Base-by-base conservation (phyloP, 805 yeast species). In the Saccharomycopsis schoenii region DNA sequence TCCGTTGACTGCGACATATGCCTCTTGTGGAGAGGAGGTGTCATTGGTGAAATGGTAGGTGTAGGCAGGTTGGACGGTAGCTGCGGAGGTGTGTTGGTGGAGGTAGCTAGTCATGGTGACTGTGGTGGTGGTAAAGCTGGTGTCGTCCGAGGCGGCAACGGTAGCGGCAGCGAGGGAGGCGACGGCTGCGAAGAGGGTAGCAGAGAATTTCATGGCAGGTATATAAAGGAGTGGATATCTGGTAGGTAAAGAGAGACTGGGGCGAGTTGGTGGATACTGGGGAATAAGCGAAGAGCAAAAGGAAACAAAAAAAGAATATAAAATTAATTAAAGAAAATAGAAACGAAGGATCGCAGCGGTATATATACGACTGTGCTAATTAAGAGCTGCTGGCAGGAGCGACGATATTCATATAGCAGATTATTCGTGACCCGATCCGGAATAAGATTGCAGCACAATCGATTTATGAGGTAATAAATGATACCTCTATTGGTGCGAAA, bases 241-340 rank as follows among this genome's bases (percentile, higher is more conserved):
- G 19, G 54, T 12, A 10, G 15, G 15, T 17, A 56, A 56, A 41
- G 58, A 56, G 24, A 39, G 58, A 56, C 58, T 55, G 39, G 54
- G 43, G 58, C 21, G 52, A 47, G 58, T 41, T 41, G 41, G 54
- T 17, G 57, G 37, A 10, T 34, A 17, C 1, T 14, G 29, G 51
- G 42, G 8, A 55, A 17, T 4, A 12, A 15, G 47, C 8, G 41
- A n/a, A 55, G 10, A 21, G 37, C 14, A 1, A 37, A 17, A 39
- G 10, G 15, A 56, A 56, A 56, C 1, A 17, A 12, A 19, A 36
- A 29, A 14, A 8, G 14, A 15, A 34, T 39, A 37, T 2, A 9
- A 3, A 11, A 11, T 5, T 2, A 19, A 21, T 19, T 4, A 21
- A 52, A 2, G 14, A 34, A 34, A 19, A 52, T 4, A 37, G 34